Evolutionary conservation across 2,329 filamentous ascomycete species (phyloP).

Genomic region (Alternaria postmessia): DNA sequence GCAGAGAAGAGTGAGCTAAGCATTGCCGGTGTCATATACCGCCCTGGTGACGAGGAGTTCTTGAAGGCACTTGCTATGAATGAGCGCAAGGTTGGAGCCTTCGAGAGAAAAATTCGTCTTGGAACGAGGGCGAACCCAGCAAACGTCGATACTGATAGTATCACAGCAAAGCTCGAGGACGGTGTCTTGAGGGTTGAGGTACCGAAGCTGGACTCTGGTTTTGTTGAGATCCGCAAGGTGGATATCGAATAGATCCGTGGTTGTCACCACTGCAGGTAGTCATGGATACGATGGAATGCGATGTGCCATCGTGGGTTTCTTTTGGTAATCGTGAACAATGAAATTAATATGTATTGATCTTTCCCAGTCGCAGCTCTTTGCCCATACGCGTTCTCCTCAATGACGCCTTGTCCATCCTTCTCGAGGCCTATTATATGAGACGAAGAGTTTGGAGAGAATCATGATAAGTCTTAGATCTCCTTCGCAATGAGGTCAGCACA

Average conservation of each 20-base stretch:
- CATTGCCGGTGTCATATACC: conserved; percentile 76
- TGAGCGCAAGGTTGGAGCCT: conserved; percentile 76
- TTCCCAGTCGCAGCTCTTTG: background rate
- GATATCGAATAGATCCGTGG: conserved; percentile 54
- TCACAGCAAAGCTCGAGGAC: conserved; percentile 79
- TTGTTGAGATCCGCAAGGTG: conserved; percentile 63
- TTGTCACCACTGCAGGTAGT: background rate
- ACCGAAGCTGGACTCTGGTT: conserved; percentile 72
- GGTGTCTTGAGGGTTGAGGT: conserved; percentile 80
- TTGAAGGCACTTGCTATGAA: conserved; percentile 68
- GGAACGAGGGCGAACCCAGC: conserved; percentile 63
- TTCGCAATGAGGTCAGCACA: conserved; percentile 31
- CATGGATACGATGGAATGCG: background rate
- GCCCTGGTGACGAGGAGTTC: conserved; percentile 74
- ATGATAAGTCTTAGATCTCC: background rate
- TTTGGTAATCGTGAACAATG: background rate
- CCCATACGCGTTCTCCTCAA: background rate
- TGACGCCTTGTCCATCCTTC: background rate
- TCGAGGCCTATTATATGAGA: background rate
- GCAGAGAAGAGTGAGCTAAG: conserved; percentile 70
- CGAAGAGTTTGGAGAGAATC: background rate
- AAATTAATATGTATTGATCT: background rate
- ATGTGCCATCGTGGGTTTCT: background rate
- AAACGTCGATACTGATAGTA: conserved; percentile 70
- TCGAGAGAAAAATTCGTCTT: conserved; percentile 74